A percentile compares a stretch with the other conserved stretches of the same genome.
These are phyloP conservation scores for Termitomyces sp. DNA, from an alignment of 768 basidiomycete species.

Conservation along the genomic window DNA sequence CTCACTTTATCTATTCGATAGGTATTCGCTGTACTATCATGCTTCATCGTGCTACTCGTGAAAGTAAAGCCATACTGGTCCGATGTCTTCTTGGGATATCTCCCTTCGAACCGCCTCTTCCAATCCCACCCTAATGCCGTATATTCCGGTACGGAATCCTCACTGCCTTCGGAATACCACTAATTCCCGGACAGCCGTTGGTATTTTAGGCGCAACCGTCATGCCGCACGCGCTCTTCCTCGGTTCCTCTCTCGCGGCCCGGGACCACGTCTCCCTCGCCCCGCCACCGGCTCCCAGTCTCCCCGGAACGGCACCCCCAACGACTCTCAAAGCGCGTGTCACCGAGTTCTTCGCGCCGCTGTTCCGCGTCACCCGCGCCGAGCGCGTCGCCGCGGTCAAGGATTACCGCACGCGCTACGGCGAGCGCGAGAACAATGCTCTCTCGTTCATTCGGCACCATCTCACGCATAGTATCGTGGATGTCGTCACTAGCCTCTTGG, in stretches of 20 bases:
- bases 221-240: conserved; percentile 69
- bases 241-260: conserved; percentile 35
- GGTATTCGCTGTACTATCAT: conserved; percentile 62
- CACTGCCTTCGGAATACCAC: too few relatives aligned
- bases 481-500: conserved; percentile 56
- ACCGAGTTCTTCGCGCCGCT: conserved; percentile 18
- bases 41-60: conserved; percentile 65
- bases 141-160: conserved; percentile 42
- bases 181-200: conserved; percentile 39
- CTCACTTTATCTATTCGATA: conserved; percentile 18
- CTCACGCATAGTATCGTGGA: conserved; percentile 58
- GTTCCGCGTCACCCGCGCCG: conserved; percentile 31
- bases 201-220: conserved; percentile 69
- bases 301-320: conserved; percentile 9
- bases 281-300: conserved; percentile 13
- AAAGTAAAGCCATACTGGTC: conserved; percentile 65
- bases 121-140: conserved; percentile 45
- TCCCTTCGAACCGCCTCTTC: conserved; percentile 58
- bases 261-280: conserved; percentile 32
- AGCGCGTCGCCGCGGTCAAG: conserved; percentile 28
- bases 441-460: conserved; percentile 49
- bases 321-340: conserved; percentile 12
- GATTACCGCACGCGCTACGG: conserved; percentile 38
- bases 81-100: conserved; percentile 62
- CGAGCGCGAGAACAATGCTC: conserved; percentile 47